Evolutionary conservation across 257 asterid genomes (phyloP), one percentile per base, ranked within the genome.

Genomic region (Voacanga thouarsii): DNA sequence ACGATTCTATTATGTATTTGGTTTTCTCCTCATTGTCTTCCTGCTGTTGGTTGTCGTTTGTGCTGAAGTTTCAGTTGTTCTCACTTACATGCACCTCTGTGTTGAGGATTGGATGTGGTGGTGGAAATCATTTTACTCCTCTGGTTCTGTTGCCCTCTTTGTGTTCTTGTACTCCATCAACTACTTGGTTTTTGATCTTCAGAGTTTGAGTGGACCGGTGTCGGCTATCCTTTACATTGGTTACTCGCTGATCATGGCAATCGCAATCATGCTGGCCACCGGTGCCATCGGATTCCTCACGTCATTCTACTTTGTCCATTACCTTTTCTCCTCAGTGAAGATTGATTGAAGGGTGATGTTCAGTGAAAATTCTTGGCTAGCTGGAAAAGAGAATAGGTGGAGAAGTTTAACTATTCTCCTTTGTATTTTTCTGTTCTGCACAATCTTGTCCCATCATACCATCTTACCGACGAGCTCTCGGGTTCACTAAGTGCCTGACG

Each of bases 21-120:
- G 97, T 12, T 93, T 93, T 84, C 85, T 93, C 82, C 88, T 93
- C 15, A 83, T 91, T 57, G 97, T 91, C 47, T 83, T 93, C 30
- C 68, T 79, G 55, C 79, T 93, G 84, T 72, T 91, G 84, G 96
- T 89, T 37, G 69, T 84, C 1, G 97, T 93, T 12, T 93, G 97
- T 81, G 97, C 95, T 55, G 96, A 93, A 79, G 96, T 91, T 78
- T 93, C 97, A 1, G 91, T 93, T 55, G 96, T 93, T 72, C 85
- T 93, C 67, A 93, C 98, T 7, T 93, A 91, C 87, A 91, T 91
- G 97, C 97, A 93, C 82, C 92, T 93, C 18, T 91, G 96, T 41
- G 96, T 90, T 7, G 98, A 93, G 90, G 98, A 93, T 43, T 93
- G 97, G 97, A 88, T 84, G 96, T 93, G 98, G 98, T 93, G 98